A percentile compares a stretch with the other conserved stretches of the same genome.
Evolutionary conservation across 2,329 filamentous ascomycete species (phyloP).

Genomic region (Dactylellina sp.): DNA sequence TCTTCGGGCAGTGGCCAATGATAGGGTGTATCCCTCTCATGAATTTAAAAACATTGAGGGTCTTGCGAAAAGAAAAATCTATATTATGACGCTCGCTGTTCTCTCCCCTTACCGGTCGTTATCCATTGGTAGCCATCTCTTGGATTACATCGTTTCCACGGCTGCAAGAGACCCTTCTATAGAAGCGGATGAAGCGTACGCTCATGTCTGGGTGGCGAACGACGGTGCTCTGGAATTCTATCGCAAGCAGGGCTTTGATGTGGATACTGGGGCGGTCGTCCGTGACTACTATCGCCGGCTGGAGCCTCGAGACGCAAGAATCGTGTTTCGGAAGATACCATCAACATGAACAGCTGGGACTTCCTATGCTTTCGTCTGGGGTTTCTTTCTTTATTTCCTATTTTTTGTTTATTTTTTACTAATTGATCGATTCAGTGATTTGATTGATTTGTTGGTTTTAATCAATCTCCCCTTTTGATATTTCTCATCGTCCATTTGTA

Average conservation of each 20-base stretch:
- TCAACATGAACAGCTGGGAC: too few species aligned
- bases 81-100: constrained; percentile 74
- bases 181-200: constrained; percentile 68
- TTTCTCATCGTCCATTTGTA: too few species aligned
- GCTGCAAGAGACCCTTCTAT: constrained; percentile 64
- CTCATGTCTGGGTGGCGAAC: constrained; percentile 77
- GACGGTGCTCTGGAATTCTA: constrained; percentile 75
- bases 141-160: constrained; percentile 68
- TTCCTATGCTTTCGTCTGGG: too few species aligned
- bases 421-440: background rate
- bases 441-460: background rate
- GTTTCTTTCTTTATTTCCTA: background rate
- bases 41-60: background rate
- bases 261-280: constrained; percentile 63
- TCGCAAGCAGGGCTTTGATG: constrained; percentile 69
- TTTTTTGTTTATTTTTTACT: too few species aligned
- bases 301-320: constrained; percentile 72
- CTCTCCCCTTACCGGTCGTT: constrained; percentile 73
- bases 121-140: constrained; percentile 71
- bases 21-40: background rate
- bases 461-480: too few species aligned
- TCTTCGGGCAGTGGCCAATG: constrained; percentile 59
- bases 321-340: constrained; percentile 64
- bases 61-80: constrained; percentile 65
- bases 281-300: constrained; percentile 74